Evolutionary conservation across 164 flowering plant species (phyloP).

Genomic region (Macadamia integrifolia): DNA sequence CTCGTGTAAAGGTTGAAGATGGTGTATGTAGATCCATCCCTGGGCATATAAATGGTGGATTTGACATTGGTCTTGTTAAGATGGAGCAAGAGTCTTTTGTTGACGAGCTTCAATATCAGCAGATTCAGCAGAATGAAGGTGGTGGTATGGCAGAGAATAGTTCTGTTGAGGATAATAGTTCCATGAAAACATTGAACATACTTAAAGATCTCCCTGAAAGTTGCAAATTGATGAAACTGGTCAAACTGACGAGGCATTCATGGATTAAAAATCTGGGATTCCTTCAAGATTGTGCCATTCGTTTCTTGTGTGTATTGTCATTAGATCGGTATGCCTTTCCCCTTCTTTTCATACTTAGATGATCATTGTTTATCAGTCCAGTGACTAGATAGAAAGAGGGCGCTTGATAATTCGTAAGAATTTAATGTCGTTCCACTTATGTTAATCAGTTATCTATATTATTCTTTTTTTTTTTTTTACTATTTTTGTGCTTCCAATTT

Average conservation of each 20-base stretch:
- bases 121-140: slow-evolving; percentile 19
- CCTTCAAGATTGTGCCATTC: slow-evolving; percentile 95
- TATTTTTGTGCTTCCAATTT: neutral
- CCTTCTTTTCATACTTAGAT: slow-evolving; percentile 3
- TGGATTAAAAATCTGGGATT: slow-evolving; percentile 84
- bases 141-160: slow-evolving; percentile 20
- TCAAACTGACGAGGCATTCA: slow-evolving; percentile 63
- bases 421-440: neutral
- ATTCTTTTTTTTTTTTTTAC: neutral
- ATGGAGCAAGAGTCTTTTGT: slow-evolving; percentile 36
- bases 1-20: slow-evolving; percentile 33
- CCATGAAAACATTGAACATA: slow-evolving; percentile 17
- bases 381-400: too few species aligned
- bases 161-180: slow-evolving; percentile 20
- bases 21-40: slow-evolving; percentile 19
- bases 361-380: neutral
- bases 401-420: too few species aligned
- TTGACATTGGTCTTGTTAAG: slow-evolving; percentile 32
- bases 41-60: slow-evolving; percentile 29
- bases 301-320: slow-evolving; percentile 79
- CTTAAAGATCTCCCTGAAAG: slow-evolving; percentile 36
- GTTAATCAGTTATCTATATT: neutral
- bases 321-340: slow-evolving; percentile 72
- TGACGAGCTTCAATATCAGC: slow-evolving; percentile 7
- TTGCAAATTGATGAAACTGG: slow-evolving; percentile 50